Evolutionary conservation across 1,284 basidiomycete genomes (phyloP), one percentile per base, ranked within the genome.

Genomic region (Golubevia pallescens): DNA sequence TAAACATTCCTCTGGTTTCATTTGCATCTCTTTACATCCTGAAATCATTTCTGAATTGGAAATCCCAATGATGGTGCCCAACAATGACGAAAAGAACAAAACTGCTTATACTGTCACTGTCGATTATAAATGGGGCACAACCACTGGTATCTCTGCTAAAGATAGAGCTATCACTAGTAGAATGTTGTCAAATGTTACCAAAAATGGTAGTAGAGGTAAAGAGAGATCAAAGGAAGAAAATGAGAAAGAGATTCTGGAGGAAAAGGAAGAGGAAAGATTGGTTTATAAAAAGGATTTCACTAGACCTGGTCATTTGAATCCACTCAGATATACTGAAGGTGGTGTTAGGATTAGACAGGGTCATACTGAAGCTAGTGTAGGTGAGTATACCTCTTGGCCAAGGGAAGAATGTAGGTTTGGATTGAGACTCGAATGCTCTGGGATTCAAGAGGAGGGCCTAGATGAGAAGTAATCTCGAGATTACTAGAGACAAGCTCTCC

Each of bases 91-190:
- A 53, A 77, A 75, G 66, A 71, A 85, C 75, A 81, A 82, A 65
- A 85, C 82, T 2, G 82, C 82, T 2, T 85, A 85, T 60, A 84
- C 82, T 19, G 71, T 85, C 57, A 85, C 82, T 1, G 73, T 81
- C 10, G 82, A 85, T 60, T 85, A 85, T 67, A 69, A 69, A 60
- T 68, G 75, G 61, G 73, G 69, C 54, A 85, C 80, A 0, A 84
- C 82, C 1, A 85, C 82, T 1, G 82, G 82, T 23, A 85, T 85
- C 57, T 77, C 73, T 28, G 80, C 82, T 13, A 69, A 78, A 61
- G 82, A 84, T 57, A 73, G 82, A 2, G 77, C 82, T 8, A 64
- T 84, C 14, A 85, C 81, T 3, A 69, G 73, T 5, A 70, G 81
- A 7, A 78, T 70, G 70, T 71, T 85, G 14, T 73, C 81, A 23